Percentiles rank a stretch among this genome's conserved stretches.
phyloP scores from a whole-genome alignment of 2,329 filamentous ascomycete genomes.

The Fusarium verticillioides region DNA sequence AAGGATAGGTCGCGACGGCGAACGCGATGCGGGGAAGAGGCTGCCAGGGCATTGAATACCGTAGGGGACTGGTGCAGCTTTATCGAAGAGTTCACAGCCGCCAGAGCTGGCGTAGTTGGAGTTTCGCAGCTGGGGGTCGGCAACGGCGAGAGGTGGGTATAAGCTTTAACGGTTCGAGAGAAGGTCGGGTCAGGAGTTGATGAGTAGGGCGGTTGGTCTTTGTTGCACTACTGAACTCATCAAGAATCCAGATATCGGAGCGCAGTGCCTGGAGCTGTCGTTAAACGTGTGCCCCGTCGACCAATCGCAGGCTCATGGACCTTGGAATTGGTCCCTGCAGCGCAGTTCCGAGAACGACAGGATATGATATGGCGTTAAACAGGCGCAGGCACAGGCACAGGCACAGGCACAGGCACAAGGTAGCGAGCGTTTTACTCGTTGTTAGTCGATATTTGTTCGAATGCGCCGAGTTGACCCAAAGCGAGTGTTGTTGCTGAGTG shows the following conservation, averaged over 20 bases:
- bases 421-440: neutral
- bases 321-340: slow-evolving; percentile 27
- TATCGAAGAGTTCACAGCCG: slow-evolving; percentile 28
- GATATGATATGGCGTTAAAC: neutral
- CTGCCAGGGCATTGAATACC: slow-evolving; percentile 86
- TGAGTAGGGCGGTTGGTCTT: slow-evolving; percentile 21
- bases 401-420: neutral
- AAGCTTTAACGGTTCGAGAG: slow-evolving; percentile 16
- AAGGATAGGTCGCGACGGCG: slow-evolving; percentile 95
- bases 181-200: slow-evolving; percentile 9
- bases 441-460: slow-evolving; percentile 8
- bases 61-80: slow-evolving; percentile 30
- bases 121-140: slow-evolving; percentile 38
- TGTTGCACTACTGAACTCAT: slow-evolving; percentile 42
- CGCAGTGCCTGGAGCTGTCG: slow-evolving; percentile 40
- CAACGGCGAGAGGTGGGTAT: slow-evolving; percentile 22
- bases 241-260: slow-evolving; percentile 40
- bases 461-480: slow-evolving; percentile 1
- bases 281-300: slow-evolving; percentile 35
- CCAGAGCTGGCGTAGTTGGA: slow-evolving; percentile 29
- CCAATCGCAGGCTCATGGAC: slow-evolving; percentile 45
- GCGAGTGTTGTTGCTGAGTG: slow-evolving; percentile 31
- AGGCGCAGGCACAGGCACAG: neutral
- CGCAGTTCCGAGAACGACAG: slow-evolving; percentile 2
- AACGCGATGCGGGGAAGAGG: slow-evolving; percentile 97